Evolutionary conservation across 1,284 basidiomycete genomes (phyloP), one percentile per base, ranked within the genome.

Genomic region (Cryptococcus wingfieldii): DNA sequence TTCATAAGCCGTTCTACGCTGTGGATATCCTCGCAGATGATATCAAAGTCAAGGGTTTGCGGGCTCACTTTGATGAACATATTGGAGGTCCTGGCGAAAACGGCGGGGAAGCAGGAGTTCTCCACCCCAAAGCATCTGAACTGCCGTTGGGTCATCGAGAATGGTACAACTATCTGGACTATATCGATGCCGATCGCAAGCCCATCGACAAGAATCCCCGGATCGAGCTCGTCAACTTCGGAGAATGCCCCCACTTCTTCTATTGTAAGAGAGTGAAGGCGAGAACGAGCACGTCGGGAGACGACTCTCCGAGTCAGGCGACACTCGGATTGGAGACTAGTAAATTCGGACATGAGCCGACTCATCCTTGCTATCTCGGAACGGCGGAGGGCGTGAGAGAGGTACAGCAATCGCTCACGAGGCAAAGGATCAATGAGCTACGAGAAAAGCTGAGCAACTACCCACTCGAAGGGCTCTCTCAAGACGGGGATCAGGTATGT

Each of bases 1-100:
- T 60, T 0, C 88, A 89, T 76, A 97, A 96, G 72, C 85, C 89
- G 2, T 92, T 98, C 77, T 92, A 93, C 69, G 88, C 90, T n/a
- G 88, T 88, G 37, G 92, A 97, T 75, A 83, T 95, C 7, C 83
- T 90, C 38, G 79, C 92, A 65, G 86, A 86, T 67, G 83, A 85
- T 7, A 77, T 95, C 39, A 87, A 92, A 56, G 78, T 97, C 45
- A 87, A 89, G 54, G 85, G 88, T 4, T 75, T 97, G 58, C 79
- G 87, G 9, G 91, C 90, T 0, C 82, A 83, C 46, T 96, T 96
- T 75, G 68, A 78, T 2, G 89, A 92, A 61, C 31, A 34, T 34
- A 7, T 34, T 8, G 31, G 31, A 34, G 81, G 84, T 6, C 31
- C 39, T 23, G 39, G 39, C 25, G 85, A 60, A 88, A 88, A 66